Evolutionary conservation across 1,284 basidiomycete species (phyloP).

Genomic region (Apiotrichum sp.): DNA sequence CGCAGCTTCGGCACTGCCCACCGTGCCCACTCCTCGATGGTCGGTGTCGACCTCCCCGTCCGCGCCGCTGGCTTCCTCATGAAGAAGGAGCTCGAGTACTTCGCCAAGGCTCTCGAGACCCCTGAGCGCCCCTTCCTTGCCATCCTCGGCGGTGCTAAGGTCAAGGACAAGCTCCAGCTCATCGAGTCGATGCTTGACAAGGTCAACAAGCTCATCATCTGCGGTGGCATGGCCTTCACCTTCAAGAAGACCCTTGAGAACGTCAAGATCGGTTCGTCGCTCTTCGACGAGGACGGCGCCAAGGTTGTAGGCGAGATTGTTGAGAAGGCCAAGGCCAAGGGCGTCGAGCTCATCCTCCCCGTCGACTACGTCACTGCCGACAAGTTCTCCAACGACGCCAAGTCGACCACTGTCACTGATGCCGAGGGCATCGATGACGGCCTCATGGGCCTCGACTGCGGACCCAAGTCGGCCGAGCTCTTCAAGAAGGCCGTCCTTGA

Average conservation of each 20-base stretch:
- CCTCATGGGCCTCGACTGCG: conserved; percentile 92
- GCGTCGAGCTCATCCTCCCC: conserved; percentile 92
- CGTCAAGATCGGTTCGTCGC: conserved; percentile 85
- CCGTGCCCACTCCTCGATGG: conserved; percentile 97
- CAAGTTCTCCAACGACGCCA: conserved; percentile 90
- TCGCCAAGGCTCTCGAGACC: conserved; percentile 92
- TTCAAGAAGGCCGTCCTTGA: conserved; percentile 76
- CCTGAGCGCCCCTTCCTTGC: conserved; percentile 96
- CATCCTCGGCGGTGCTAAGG: conserved; percentile 97
- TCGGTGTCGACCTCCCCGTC: conserved; percentile 88
- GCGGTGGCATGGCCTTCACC: conserved; percentile 98
- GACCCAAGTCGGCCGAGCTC: conserved; percentile 70
- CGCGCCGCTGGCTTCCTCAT: conserved; percentile 93
- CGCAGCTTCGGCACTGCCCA: conserved; percentile 85
- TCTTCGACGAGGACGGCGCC: conserved; percentile 86
- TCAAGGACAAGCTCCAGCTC: conserved; percentile 97
- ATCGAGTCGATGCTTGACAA: conserved; percentile 99
- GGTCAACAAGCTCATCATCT: conserved; percentile 94
- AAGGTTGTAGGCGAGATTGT: conserved; percentile 79
- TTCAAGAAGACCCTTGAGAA: conserved; percentile 93
- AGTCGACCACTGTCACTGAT: conserved; percentile 72
- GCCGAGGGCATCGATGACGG: conserved; percentile 81
- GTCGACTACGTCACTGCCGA: conserved; percentile 91
- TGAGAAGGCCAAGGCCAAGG: conserved; percentile 89
- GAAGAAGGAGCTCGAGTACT: conserved; percentile 99